phyloP scores from a whole-genome alignment of 345 rosid species.

The Sonneratia caseolaris region DNA sequence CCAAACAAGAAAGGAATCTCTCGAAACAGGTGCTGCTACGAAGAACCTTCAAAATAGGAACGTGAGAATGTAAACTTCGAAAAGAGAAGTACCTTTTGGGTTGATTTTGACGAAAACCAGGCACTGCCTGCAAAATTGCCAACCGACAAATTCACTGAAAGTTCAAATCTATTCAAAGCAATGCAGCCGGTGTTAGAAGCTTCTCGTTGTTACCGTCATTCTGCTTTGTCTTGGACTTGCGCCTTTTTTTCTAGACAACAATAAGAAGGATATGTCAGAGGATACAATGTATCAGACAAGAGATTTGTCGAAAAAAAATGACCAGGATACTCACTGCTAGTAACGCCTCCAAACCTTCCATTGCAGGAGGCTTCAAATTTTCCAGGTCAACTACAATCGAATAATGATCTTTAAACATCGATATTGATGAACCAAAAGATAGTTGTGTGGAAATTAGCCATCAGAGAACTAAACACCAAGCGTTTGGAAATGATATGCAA shows the following conservation, averaged over 20 bases:
- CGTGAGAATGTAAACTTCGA: background rate
- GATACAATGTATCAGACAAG: background rate
- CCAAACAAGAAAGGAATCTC: background rate
- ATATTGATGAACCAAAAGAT: background rate
- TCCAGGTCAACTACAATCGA: conserved; percentile 45
- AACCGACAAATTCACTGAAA: conserved; percentile 1
- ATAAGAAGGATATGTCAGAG: background rate
- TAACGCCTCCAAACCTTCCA: conserved; percentile 67
- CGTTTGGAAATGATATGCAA: background rate
- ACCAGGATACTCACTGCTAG: conserved; percentile 33
- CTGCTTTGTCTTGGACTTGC: conserved; percentile 31
- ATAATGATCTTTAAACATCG: background rate
- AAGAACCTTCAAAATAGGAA: background rate
- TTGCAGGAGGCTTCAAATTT: conserved; percentile 49
- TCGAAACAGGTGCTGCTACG: too few relatives aligned
- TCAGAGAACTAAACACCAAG: background rate
- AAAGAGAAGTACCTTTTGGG: conserved; percentile 51
- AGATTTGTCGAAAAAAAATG: background rate
- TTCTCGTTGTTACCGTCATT: conserved; percentile 40
- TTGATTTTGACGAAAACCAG: conserved; percentile 84
- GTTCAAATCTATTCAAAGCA: background rate
- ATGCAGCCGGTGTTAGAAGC: background rate
- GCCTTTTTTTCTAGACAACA: conserved; percentile 49
- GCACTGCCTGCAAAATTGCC: conserved; percentile 38
- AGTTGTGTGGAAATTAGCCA: background rate